These are phyloP conservation scores for Durusdinium trenchii DNA, from an alignment of 73 alveolate species.

Conservation along the genomic window DNA sequence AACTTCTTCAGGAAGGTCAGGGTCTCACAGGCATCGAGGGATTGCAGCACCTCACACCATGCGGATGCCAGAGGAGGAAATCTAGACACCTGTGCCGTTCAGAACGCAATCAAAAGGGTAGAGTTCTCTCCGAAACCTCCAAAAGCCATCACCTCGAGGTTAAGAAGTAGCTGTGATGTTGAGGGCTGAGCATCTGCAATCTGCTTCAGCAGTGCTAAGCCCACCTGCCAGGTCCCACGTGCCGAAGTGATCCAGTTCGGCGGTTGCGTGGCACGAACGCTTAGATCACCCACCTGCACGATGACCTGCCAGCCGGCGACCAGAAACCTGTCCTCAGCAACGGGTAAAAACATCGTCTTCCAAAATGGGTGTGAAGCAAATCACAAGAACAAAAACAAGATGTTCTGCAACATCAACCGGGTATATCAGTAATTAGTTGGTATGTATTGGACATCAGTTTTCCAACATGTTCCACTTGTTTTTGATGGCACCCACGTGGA, in stretches of 20 bases:
- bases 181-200: slow-evolving; percentile 31
- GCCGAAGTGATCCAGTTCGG: not conserved
- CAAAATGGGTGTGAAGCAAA: too few species aligned
- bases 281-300: slow-evolving; percentile 6
- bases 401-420: too few species aligned
- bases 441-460: not conserved
- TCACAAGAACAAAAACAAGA: too few species aligned
- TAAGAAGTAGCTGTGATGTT: too few species aligned
- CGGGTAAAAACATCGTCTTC: too few species aligned
- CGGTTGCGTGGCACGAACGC: not conserved
- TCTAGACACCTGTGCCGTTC: not conserved
- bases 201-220: slow-evolving; percentile 47
- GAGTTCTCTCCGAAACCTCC: too few species aligned
- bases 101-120: not conserved
- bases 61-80: not conserved
- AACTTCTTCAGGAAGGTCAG: slow-evolving; percentile 62
- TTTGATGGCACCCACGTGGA: not conserved
- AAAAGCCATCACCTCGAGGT: too few species aligned
- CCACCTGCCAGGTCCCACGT: not conserved
- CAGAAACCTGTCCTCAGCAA: slow-evolving; percentile 24
- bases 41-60: slow-evolving; percentile 32
- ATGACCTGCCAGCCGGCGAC: slow-evolving; percentile 64
- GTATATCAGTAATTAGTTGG: too few species aligned
- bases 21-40: slow-evolving; percentile 45
- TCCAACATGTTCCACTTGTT: not conserved